Evolutionary conservation across 2,329 filamentous ascomycete species (phyloP).

Genomic region (Daldinia sp.): DNA sequence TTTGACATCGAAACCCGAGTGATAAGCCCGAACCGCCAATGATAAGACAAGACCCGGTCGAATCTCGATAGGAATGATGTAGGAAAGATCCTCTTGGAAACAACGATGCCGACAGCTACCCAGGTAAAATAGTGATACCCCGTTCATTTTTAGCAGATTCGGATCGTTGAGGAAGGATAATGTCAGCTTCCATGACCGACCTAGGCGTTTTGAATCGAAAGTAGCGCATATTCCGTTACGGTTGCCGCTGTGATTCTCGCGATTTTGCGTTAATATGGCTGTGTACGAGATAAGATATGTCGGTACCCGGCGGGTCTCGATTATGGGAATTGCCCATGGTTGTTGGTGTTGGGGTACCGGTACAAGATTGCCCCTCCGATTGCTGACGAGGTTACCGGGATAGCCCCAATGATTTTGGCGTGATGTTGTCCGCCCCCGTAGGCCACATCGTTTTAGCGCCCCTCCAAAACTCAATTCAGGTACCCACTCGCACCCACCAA

Average conservation of each 20-base stretch:
- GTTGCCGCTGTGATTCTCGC: background rate
- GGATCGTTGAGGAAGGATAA: background rate
- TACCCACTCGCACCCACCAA: slow-evolving; percentile 36
- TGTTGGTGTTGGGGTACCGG: slow-evolving; percentile 48
- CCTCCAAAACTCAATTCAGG: slow-evolving; percentile 39
- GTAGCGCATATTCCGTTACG: background rate
- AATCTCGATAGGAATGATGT: slow-evolving; percentile 12
- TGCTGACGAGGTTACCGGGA: slow-evolving; percentile 30
- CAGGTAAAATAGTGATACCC: slow-evolving; percentile 6
- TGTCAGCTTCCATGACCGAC: slow-evolving; percentile 16
- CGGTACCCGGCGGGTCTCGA: slow-evolving; percentile 16
- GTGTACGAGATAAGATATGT: slow-evolving; percentile 7
- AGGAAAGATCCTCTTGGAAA: slow-evolving; percentile 18
- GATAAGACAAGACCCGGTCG: slow-evolving; percentile 15
- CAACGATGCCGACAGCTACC: background rate
- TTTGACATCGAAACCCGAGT: slow-evolving; percentile 13
- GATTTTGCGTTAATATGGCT: background rate
- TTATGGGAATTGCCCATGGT: background rate
- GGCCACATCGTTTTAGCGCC: slow-evolving; percentile 40
- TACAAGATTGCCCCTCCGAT: slow-evolving; percentile 33
- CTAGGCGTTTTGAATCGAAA: background rate
- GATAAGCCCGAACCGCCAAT: slow-evolving; percentile 26
- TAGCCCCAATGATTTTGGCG: slow-evolving; percentile 47
- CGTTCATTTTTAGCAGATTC: background rate
- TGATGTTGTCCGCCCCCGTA: slow-evolving; percentile 35